A percentile compares a stretch with the other conserved stretches of the same genome.
These are phyloP conservation scores for Cyclocybe aegerita DNA, from an alignment of 768 basidiomycete genomes.

Conservation along the genomic window DNA sequence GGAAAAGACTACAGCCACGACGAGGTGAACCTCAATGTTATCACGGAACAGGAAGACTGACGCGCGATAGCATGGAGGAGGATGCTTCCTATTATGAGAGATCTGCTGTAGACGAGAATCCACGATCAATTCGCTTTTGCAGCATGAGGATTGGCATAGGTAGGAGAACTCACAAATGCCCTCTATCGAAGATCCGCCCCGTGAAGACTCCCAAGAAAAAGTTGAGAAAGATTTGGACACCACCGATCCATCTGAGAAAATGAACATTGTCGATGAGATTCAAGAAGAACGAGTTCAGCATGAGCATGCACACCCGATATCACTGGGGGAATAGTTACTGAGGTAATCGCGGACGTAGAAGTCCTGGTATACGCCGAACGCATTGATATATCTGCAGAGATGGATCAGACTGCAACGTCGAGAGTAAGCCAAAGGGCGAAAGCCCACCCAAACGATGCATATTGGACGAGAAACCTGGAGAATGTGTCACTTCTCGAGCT, in stretches of 20 bases:
- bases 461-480: constrained; percentile 34
- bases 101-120: constrained; percentile 10
- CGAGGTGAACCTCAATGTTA: neutral
- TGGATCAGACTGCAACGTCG: neutral
- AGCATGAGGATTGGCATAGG: neutral
- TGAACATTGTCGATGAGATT: neutral
- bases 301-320: constrained; percentile 20
- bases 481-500: neutral
- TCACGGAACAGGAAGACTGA: constrained; percentile 9
- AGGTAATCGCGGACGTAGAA: constrained; percentile 29
- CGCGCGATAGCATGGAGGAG: constrained; percentile 25
- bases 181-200: constrained; percentile 50
- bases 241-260: constrained; percentile 45
- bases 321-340: constrained; percentile 19
- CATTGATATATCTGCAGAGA: constrained; percentile 23
- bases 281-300: neutral
- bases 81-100: constrained; percentile 18
- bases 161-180: constrained; percentile 43
- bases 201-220: constrained; percentile 45
- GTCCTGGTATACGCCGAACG: constrained; percentile 31
- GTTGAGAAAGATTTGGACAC: constrained; percentile 48
- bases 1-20: constrained; percentile 26
- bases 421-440: neutral
- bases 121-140: neutral
- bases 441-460: constrained; percentile 39